Evolutionary conservation across 2,329 filamentous ascomycete species (phyloP), one percentile per base, ranked within the genome.

Genomic region (Pseudogymnoascus sp.): DNA sequence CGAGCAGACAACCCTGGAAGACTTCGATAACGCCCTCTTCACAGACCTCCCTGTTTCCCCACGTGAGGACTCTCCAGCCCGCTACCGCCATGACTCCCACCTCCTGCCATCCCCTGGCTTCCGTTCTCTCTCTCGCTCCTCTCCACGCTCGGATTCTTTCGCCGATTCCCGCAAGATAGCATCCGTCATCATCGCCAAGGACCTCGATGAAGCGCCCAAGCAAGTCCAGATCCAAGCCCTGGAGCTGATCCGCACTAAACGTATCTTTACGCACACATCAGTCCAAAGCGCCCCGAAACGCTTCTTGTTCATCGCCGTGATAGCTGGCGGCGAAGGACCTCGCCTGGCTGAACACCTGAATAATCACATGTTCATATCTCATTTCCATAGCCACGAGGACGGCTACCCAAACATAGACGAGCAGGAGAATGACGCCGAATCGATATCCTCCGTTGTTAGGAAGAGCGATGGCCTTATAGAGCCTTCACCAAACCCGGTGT

Each of bases 341-440:
- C 78, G 77, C 60, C 78, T 88, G 60, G 82, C 79, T 22, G 76
- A 75, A 33, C 82, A 91, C 68, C 72, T 88, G 74, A 96, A 92
- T 70, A 91, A 98, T 64, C 85, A 90, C 67, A 88, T 98, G 68
- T 91, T 92, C 72, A 87, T 98, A 64, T 93, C 90, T 0, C 93
- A 98, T 74, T 90, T 87, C 77, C 92, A 98, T 70, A 83, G 88
- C 63, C 80, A 83, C 3, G 78, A 81, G 1, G 86, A 93, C 72
- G 90, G 89, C 0, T 89, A 92, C 66, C 81, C 86, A 4, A 89
- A 95, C 66, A 75, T 93, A 0, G 87, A 90, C 37, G 76, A 79
- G 62, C 56, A 40, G 43, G 41, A 61, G 6, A 66, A 68, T 28
- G 70, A 72, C 63, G 68, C 67, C 11, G 65, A 67, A 35, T 70